Conservation (phyloP, 345 rosid species). For the Arabis alpina region DNA sequence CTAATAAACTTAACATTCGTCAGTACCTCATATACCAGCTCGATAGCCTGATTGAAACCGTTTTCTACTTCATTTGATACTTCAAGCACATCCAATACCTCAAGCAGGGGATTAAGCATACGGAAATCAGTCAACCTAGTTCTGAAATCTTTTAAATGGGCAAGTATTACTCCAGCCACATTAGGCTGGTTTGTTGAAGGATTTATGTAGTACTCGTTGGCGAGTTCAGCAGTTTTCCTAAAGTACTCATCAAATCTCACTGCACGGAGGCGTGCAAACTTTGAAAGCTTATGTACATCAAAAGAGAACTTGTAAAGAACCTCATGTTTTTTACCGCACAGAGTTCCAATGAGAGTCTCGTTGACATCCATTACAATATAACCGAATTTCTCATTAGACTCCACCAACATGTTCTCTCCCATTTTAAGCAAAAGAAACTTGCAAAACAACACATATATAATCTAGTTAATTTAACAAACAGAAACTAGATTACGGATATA, state of each 20-base stretch:
- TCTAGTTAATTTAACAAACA: too few relatives aligned
- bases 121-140: constrained; percentile 35
- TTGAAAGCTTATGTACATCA: too few relatives aligned
- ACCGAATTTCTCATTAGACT: constrained; percentile 37
- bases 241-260: constrained; percentile 47
- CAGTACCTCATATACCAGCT: too few relatives aligned
- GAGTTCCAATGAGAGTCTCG: constrained; percentile 51
- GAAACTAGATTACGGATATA: too few relatives aligned
- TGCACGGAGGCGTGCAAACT: constrained; percentile 51
- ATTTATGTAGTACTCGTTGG: constrained; percentile 41
- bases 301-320: constrained; percentile 49
- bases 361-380: constrained; percentile 49
- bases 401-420: not conserved
- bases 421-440: too few relatives aligned
- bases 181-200: constrained; percentile 33
- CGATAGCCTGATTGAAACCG: constrained; percentile 47
- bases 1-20: constrained; percentile 44
- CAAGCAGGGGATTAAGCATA: constrained; percentile 45
- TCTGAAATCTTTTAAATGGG: constrained; percentile 39
- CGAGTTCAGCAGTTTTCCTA: constrained; percentile 50
- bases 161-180: constrained; percentile 44
- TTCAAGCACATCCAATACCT: constrained; percentile 42
- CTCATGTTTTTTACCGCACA: constrained; percentile 49
- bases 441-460: too few relatives aligned
- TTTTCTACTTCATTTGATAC: constrained; percentile 35